These are phyloP conservation scores for Suhomyces canberraensis DNA, from an alignment of 805 yeast species.

Conservation along the genomic window DNA sequence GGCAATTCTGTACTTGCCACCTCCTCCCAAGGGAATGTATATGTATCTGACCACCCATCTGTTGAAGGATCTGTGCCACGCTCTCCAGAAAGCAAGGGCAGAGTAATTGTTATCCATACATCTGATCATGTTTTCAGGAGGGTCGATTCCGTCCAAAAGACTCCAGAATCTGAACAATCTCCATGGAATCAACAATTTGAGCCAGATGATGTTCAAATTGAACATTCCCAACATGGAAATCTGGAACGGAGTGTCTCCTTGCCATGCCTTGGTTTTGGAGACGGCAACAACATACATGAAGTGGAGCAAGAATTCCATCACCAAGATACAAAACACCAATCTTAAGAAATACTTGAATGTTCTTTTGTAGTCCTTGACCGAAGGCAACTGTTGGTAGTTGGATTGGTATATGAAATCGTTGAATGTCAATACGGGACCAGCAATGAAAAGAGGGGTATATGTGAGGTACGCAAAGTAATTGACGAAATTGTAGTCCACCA, in stretches of 20 bases:
- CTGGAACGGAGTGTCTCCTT: constrained; percentile 84
- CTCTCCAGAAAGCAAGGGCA: constrained; percentile 95
- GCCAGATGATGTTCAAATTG: constrained; percentile 88
- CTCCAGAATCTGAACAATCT: constrained; percentile 92
- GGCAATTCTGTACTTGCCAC: constrained; percentile 63
- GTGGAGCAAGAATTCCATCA: constrained; percentile 88
- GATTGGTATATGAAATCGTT: constrained; percentile 86
- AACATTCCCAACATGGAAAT: constrained; percentile 92
- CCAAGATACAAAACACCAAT: constrained; percentile 66
- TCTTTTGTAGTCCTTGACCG: constrained; percentile 51
- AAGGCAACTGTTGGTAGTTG: constrained; percentile 48
- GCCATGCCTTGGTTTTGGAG: constrained; percentile 86
- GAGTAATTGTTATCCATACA: constrained; percentile 94
- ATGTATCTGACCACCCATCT: constrained; percentile 87
- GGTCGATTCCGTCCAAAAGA: constrained; percentile 85
- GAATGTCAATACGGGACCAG: constrained; percentile 92
- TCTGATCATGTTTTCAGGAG: constrained; percentile 97
- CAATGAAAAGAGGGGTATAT: constrained; percentile 87
- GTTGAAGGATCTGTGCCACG: constrained; percentile 96
- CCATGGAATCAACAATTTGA: constrained; percentile 93
- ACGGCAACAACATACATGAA: constrained; percentile 92
- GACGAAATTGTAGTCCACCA: constrained; percentile 55
- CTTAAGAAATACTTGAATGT: constrained; percentile 62
- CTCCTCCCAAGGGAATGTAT: constrained; percentile 86
- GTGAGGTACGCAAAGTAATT: constrained; percentile 75